Evolutionary conservation across 2,329 filamentous ascomycete genomes (phyloP).

Genomic region (Magnaporthiopsis poae): DNA sequence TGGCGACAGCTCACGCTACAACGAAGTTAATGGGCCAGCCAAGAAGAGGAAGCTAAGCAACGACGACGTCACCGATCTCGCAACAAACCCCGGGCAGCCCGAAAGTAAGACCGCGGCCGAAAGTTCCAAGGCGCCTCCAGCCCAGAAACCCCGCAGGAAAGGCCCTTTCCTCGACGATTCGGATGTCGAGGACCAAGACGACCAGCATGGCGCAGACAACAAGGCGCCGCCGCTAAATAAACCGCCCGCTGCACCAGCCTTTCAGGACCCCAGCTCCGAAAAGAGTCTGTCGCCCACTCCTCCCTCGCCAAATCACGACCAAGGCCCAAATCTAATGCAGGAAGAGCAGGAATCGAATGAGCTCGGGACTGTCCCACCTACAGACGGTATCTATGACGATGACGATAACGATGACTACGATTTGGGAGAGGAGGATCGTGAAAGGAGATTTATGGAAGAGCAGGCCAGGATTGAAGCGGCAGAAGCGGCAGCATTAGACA

Average conservation of each 20-base stretch:
- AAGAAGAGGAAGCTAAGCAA: slow-evolving; percentile 34
- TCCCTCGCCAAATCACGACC: slow-evolving; percentile 4
- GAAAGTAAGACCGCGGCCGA: not conserved
- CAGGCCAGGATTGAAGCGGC: slow-evolving; percentile 58
- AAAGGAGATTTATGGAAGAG: slow-evolving; percentile 64
- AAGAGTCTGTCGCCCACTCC: slow-evolving; percentile 1
- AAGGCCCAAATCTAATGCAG: slow-evolving; percentile 5
- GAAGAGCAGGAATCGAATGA: slow-evolving; percentile 17
- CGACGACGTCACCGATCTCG: slow-evolving; percentile 11
- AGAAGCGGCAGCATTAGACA: slow-evolving; percentile 28
- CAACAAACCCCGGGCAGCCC: slow-evolving; percentile 3
- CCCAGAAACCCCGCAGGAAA: slow-evolving; percentile 19
- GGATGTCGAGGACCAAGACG: slow-evolving; percentile 39
- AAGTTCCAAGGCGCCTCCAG: slow-evolving; percentile 8
- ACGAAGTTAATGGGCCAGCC: slow-evolving; percentile 26
- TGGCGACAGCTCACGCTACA: slow-evolving; percentile 21
- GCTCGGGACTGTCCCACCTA: slow-evolving; percentile 39
- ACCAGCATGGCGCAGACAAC: slow-evolving; percentile 8
- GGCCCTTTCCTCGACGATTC: slow-evolving; percentile 66
- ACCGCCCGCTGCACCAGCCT: not conserved
- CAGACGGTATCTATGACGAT: slow-evolving; percentile 38
- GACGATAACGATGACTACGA: slow-evolving; percentile 32
- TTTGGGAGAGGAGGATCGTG: slow-evolving; percentile 53
- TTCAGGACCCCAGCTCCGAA: not conserved
- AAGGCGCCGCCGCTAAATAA: not conserved